A percentile compares a stretch with the other conserved stretches of the same genome.
These are phyloP conservation scores for Xanthoconium stramineum DNA, from an alignment of 768 basidiomycete species.

Conservation along the genomic window DNA sequence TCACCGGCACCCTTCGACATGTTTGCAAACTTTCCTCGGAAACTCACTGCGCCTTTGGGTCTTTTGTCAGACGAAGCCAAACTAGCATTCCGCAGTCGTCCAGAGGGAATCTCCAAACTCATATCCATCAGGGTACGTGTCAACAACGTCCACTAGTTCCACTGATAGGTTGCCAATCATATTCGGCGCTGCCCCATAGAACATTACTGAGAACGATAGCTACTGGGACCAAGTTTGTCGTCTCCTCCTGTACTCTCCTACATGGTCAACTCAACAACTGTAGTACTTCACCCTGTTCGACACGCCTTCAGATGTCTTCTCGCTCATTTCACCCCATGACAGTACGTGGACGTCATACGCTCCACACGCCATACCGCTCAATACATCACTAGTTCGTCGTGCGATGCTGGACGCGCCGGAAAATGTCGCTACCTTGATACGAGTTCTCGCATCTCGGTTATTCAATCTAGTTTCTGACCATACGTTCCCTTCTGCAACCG, in stretches of 20 bases:
- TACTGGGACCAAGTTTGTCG: conserved; percentile 85
- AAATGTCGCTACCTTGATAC: conserved; percentile 81
- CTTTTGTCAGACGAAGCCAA: conserved; percentile 84
- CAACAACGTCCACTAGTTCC: background rate
- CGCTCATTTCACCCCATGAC: conserved; percentile 82
- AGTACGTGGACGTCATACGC: conserved; percentile 45
- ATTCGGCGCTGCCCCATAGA: conserved; percentile 38
- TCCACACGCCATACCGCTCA: conserved; percentile 6
- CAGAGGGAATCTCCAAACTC: conserved; percentile 75
- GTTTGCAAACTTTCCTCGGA: conserved; percentile 72
- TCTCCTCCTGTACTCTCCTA: background rate
- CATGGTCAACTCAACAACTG: background rate
- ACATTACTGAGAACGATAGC: conserved; percentile 69
- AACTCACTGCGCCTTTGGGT: conserved; percentile 72
- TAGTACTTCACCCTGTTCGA: conserved; percentile 86
- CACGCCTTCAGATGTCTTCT: conserved; percentile 87
- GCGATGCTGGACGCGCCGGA: conserved; percentile 80
- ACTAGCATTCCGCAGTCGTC: conserved; percentile 81
- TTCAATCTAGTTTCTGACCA: conserved; percentile 77
- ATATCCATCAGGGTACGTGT: conserved; percentile 64
- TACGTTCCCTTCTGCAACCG: conserved; percentile 65
- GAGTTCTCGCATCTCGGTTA: conserved; percentile 62
- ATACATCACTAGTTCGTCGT: conserved; percentile 59
- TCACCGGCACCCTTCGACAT: conserved; percentile 29
- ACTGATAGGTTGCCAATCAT: conserved; percentile 1